phyloP scores from a whole-genome alignment of 257 asterid species.

The Solanum ossicruentum region DNA sequence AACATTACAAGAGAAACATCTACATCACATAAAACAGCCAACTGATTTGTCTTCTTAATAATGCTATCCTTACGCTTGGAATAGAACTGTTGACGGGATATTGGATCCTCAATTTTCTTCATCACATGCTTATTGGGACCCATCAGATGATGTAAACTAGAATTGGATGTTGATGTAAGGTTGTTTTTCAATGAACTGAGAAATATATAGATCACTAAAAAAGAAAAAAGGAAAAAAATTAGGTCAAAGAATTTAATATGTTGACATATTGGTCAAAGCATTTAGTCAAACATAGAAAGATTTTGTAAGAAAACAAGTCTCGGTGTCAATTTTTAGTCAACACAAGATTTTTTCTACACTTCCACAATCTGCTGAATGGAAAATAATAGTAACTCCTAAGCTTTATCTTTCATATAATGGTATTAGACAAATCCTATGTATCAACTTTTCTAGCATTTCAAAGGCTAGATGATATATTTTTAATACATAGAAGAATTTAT shows the following conservation, averaged over 20 bases:
- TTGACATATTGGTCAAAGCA: background rate
- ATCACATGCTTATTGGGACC: conserved; percentile 46
- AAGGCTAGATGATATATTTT: background rate
- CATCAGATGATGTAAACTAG: conserved; percentile 10
- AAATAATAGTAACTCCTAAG: background rate
- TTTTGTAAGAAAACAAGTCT: background rate
- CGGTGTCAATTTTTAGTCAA: background rate
- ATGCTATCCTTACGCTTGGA: conserved; percentile 57
- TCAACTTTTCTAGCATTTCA: background rate
- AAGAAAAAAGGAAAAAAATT: background rate
- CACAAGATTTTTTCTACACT: background rate
- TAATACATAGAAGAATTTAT: background rate
- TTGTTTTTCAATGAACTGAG: background rate
- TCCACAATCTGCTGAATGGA: background rate
- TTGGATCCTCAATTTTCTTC: conserved; percentile 36
- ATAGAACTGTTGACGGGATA: conserved; percentile 34
- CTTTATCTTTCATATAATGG: background rate
- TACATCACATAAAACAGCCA: conserved; percentile 45
- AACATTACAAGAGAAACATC: conserved; percentile 60
- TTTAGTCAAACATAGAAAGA: background rate
- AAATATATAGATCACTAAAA: background rate
- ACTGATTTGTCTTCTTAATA: conserved; percentile 53
- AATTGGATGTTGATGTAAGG: background rate
- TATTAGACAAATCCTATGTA: background rate
- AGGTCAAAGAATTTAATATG: background rate